phyloP scores from a whole-genome alignment of 768 basidiomycete genomes.

The Auricularia auricula-judae region DNA sequence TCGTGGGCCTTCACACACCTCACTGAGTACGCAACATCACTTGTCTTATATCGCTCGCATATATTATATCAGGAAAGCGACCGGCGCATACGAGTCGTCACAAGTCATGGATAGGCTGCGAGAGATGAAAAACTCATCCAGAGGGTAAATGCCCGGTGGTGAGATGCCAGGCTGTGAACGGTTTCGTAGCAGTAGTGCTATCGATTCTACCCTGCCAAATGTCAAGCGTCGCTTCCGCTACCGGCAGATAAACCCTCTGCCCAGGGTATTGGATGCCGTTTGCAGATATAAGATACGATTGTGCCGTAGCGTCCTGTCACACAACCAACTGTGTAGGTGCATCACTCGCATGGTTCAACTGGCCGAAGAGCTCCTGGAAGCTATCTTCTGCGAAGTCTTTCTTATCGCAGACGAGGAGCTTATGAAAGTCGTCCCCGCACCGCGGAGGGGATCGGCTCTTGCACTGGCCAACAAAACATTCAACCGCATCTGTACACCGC shows the following conservation, averaged over 20 bases:
- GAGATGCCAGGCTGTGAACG: too few species aligned
- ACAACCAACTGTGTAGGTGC: too few species aligned
- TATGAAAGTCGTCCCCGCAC: not conserved
- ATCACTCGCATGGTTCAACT: not conserved
- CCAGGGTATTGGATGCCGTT: not conserved
- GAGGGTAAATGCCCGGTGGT: too few species aligned
- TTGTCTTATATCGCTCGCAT: too few species aligned
- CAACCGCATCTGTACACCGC: not conserved
- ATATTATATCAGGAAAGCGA: too few species aligned
- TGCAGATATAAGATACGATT: not conserved
- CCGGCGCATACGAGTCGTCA: too few species aligned
- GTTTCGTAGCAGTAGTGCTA: too few species aligned
- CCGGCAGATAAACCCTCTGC: not conserved
- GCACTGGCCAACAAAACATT: not conserved
- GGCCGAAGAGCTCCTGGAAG: not conserved
- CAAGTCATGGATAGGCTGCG: too few species aligned
- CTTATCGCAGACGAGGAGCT: not conserved
- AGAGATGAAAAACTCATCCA: too few species aligned
- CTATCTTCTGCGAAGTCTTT: not conserved
- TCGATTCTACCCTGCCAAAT: not conserved
- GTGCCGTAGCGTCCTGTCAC: too few species aligned
- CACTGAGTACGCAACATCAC: too few species aligned
- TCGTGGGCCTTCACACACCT: too few species aligned
- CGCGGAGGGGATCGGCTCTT: not conserved
- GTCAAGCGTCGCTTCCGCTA: not conserved